Conservation (phyloP, 148 eudicot species). For the Heliamphora exappendiculata region DNA sequence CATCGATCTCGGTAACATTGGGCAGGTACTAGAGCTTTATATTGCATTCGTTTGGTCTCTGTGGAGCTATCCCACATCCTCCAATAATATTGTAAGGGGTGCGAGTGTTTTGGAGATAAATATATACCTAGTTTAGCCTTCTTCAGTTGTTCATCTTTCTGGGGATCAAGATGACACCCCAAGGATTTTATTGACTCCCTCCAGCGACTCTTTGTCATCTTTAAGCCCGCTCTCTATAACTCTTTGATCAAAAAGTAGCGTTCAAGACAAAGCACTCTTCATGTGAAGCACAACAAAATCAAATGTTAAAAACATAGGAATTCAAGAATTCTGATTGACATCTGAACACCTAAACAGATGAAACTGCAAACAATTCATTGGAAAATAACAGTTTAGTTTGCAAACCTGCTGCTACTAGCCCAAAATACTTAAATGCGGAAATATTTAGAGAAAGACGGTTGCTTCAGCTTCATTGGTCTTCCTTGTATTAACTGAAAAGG, state of each 20-base stretch:
- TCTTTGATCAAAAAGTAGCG: not conserved
- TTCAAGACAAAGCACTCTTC: not conserved
- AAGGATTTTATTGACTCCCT: constrained; percentile 42
- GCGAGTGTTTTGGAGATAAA: constrained; percentile 7
- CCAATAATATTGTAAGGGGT: constrained; percentile 13
- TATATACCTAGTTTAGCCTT: constrained; percentile 52
- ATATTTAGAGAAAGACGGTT: not conserved
- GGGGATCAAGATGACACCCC: constrained; percentile 48
- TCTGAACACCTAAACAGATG: not conserved
- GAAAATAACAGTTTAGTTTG: not conserved
- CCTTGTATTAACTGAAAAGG: not conserved
- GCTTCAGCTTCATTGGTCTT: not conserved
- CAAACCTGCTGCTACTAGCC: not conserved
- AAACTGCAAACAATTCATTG: not conserved
- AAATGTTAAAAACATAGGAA: not conserved
- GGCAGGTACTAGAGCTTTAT: constrained; percentile 6
- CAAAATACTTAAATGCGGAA: not conserved
- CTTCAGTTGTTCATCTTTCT: constrained; percentile 55
- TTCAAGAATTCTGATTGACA: not conserved
- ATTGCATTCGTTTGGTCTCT: constrained; percentile 6
- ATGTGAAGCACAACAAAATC: not conserved
- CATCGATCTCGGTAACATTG: not conserved
- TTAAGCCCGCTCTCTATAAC: not conserved
- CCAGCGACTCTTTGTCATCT: constrained; percentile 52
- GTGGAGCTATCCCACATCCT: constrained; percentile 13